Percentiles rank a stretch among this genome's conserved stretches.
phyloP scores from a whole-genome alignment of 768 basidiomycete genomes.

The Clitopilus passeckerianus region DNA sequence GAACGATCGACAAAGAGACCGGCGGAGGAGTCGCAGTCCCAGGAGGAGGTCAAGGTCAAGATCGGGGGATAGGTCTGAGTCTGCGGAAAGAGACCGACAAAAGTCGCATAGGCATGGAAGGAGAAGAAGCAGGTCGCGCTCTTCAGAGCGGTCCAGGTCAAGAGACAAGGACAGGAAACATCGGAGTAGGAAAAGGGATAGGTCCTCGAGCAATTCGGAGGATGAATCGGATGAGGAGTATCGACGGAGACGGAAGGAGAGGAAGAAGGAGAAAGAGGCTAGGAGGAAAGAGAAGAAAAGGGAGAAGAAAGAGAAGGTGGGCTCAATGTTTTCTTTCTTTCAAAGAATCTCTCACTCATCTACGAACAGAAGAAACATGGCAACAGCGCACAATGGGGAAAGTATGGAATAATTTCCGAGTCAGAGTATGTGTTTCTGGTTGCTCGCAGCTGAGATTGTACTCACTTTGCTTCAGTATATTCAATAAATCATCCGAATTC shows the following conservation, averaged over 20 bases:
- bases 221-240: slow-evolving; percentile 35
- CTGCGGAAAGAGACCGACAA: not conserved
- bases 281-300: slow-evolving; percentile 43
- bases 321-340: not conserved
- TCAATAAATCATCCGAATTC: slow-evolving; percentile 82
- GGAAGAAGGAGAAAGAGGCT: slow-evolving; percentile 41
- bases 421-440: slow-evolving; percentile 56
- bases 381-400: slow-evolving; percentile 78
- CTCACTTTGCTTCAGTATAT: slow-evolving; percentile 18
- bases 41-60: slow-evolving; percentile 17
- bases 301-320: slow-evolving; percentile 64
- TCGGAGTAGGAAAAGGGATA: slow-evolving; percentile 11
- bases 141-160: slow-evolving; percentile 15
- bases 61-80: not conserved
- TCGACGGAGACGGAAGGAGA: slow-evolving; percentile 40
- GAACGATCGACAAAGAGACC: not conserved
- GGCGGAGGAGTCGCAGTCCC: slow-evolving; percentile 14
- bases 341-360: not conserved
- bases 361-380: slow-evolving; percentile 47
- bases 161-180: slow-evolving; percentile 2
- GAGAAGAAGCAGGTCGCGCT: slow-evolving; percentile 27
- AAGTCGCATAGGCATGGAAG: slow-evolving; percentile 9
- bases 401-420: slow-evolving; percentile 83
- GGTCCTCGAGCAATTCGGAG: slow-evolving; percentile 39
- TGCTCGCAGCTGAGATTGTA: not conserved